These are phyloP conservation scores for Camillea tinctor DNA, from an alignment of 2,329 filamentous ascomycete genomes.

Conservation along the genomic window DNA sequence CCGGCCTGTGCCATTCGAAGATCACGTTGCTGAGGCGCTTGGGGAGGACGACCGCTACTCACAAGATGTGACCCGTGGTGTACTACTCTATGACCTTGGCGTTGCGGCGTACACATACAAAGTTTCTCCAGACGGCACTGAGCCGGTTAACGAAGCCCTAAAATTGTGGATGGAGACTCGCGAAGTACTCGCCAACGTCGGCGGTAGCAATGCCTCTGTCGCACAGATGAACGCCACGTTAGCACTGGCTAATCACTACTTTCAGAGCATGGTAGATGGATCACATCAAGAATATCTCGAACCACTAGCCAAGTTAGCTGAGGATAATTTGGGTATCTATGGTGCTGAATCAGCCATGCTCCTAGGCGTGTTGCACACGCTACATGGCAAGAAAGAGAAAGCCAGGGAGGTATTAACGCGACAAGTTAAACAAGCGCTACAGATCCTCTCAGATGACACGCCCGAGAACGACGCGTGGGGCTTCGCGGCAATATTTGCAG, in stretches of 20 bases:
- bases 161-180: constrained; percentile 20
- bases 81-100: constrained; percentile 19
- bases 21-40: background rate
- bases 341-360: constrained; percentile 10
- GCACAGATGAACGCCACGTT: constrained; percentile 7
- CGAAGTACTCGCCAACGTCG: constrained; percentile 15
- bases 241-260: constrained; percentile 22
- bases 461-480: constrained; percentile 15
- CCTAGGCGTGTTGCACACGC: constrained; percentile 13
- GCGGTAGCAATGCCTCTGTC: constrained; percentile 15
- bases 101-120: constrained; percentile 19
- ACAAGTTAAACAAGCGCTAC: constrained; percentile 9
- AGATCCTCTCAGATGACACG: constrained; percentile 13
- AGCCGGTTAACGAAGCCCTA: constrained; percentile 14
- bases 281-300: constrained; percentile 8
- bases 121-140: constrained; percentile 10
- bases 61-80: constrained; percentile 13
- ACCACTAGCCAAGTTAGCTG: constrained; percentile 12
- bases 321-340: constrained; percentile 1
- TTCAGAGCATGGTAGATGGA: constrained; percentile 19
- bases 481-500: constrained; percentile 2
- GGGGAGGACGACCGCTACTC: constrained; percentile 8
- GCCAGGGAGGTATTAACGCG: constrained; percentile 7
- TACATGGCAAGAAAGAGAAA: constrained; percentile 10
- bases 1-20: background rate